phyloP scores from a whole-genome alignment of 2,329 filamentous ascomycete species.

The Hypomyces perniciosus region DNA sequence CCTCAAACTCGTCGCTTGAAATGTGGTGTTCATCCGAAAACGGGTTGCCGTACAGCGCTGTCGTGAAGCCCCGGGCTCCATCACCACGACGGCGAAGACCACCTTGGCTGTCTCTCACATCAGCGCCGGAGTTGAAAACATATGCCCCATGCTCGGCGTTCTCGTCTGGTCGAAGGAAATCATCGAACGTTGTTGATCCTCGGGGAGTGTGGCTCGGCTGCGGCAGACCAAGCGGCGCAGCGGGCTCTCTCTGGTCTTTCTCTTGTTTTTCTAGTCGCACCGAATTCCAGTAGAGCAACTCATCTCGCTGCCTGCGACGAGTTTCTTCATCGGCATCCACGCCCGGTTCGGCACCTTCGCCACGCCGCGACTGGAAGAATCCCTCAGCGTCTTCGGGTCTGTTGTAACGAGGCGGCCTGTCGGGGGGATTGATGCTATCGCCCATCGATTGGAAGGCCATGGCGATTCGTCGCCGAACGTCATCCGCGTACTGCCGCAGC shows the following conservation, averaged over 20 bases:
- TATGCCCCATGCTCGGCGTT: slow-evolving; percentile 49
- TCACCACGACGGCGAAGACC: slow-evolving; percentile 45
- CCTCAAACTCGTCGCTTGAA: slow-evolving; percentile 39
- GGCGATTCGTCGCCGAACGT: slow-evolving; percentile 56
- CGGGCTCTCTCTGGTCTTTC: slow-evolving; percentile 17
- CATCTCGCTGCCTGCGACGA: slow-evolving; percentile 55
- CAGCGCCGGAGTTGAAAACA: slow-evolving; percentile 52
- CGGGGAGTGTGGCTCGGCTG: slow-evolving; percentile 14
- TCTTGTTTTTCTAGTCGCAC: slow-evolving; percentile 45
- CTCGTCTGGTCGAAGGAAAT: slow-evolving; percentile 49
- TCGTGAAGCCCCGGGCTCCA: slow-evolving; percentile 38
- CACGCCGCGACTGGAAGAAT: slow-evolving; percentile 49
- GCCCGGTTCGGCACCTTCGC: slow-evolving; percentile 35
- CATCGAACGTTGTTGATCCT: slow-evolving; percentile 49
- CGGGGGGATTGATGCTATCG: slow-evolving; percentile 47
- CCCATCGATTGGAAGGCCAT: slow-evolving; percentile 54
- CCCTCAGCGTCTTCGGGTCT: slow-evolving; percentile 61
- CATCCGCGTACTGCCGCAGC: slow-evolving; percentile 54
- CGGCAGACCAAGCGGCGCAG: not conserved
- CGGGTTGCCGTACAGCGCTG: slow-evolving; percentile 50
- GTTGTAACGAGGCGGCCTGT: slow-evolving; percentile 53
- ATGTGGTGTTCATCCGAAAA: slow-evolving; percentile 54
- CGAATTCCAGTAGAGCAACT: slow-evolving; percentile 61
- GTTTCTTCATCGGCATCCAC: slow-evolving; percentile 59
- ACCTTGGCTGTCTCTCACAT: slow-evolving; percentile 34